Evolutionary conservation across 768 basidiomycete genomes (phyloP), one percentile per base, ranked within the genome.

Genomic region (Mrakia gelida): DNA sequence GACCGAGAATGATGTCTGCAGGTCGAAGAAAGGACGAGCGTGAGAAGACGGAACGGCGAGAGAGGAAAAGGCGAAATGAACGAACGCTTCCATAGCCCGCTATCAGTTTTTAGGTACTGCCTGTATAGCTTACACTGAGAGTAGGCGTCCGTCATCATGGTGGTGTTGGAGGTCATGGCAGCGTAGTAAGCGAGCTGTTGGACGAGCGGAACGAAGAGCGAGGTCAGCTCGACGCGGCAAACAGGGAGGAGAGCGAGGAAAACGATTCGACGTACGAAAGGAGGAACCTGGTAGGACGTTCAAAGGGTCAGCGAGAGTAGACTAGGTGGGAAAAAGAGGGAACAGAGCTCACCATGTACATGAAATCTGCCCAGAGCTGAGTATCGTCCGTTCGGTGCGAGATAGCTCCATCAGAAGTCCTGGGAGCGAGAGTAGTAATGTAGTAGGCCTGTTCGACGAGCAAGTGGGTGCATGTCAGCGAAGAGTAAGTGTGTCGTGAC

Each of bases 51-150:
- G 34, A n/a, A 59, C 2, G 41, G n/a, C n/a, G 49, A 62, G 41
- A 28, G 34, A 63, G 26, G n/a, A 23, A 7, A 26, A 68, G 10
- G 18, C n/a, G 43, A 38, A 70, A 28, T 49, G n/a, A 41, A 78
- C 71, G 28, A 11, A 78, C 77, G 94, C 82, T 87, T 88, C 92
- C 93, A 94, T 38, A 93, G 82, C 0, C 88, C 87, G 0, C 82
- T 81, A 0, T 82, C 75, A 6, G 78, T 28, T 82, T 71, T 71
- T 6, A 77, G 76, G 26, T 62, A 68, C 71, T 77, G 68, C 18
- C 92, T 87, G 82, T 95, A 95, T 0, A 94, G 84, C 63, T 85
- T 87, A 79, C 91, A 89, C 81, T 94, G 93, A 21, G 86, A 88
- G 84, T 91, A 91, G 3, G 92, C 90, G 76, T 90, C 89, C 3